phyloP scores from a whole-genome alignment of 352 stramenopile genomes.

The Globisporangium uncinulatum region DNA sequence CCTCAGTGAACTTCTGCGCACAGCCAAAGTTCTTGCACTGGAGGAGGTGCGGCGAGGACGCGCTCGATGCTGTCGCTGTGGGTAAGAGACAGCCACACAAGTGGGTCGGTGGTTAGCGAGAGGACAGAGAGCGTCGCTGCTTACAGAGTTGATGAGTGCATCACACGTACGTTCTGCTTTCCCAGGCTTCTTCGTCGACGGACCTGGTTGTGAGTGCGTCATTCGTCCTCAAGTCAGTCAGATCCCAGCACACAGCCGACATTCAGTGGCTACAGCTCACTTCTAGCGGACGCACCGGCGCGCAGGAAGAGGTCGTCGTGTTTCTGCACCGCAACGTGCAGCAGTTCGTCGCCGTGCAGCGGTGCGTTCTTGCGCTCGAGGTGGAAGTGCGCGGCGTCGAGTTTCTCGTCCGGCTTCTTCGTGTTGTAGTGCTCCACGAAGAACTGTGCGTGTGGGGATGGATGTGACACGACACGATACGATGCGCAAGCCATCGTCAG shows the following conservation, averaged over 20 bases:
- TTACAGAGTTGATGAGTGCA: too few species aligned
- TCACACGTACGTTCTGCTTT: slow-evolving; percentile 25
- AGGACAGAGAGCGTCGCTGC: neutral
- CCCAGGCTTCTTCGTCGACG: slow-evolving; percentile 50
- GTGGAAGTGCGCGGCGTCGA: slow-evolving; percentile 50
- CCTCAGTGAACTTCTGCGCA: slow-evolving; percentile 72
- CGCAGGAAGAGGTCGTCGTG: slow-evolving; percentile 87
- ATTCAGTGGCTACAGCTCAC: too few species aligned
- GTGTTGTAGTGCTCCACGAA: slow-evolving; percentile 90
- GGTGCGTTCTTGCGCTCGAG: slow-evolving; percentile 61
- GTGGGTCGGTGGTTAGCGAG: too few species aligned
- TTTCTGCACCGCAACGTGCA: slow-evolving; percentile 78
- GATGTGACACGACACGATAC: too few species aligned
- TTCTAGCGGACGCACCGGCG: slow-evolving; percentile 15
- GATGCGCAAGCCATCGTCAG: neutral
- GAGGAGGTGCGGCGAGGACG: slow-evolving; percentile 31
- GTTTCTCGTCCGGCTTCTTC: slow-evolving; percentile 70
- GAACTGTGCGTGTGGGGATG: slow-evolving; percentile 47
- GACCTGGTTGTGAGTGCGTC: slow-evolving; percentile 9
- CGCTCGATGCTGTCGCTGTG: slow-evolving; percentile 1
- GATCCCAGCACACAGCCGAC: neutral
- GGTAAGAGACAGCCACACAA: neutral
- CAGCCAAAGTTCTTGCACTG: slow-evolving; percentile 88
- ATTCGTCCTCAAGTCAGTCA: neutral
- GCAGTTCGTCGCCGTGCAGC: slow-evolving; percentile 68